Evolutionary conservation across 148 eudicot species (phyloP).

Genomic region (Fallopia convolvulus): DNA sequence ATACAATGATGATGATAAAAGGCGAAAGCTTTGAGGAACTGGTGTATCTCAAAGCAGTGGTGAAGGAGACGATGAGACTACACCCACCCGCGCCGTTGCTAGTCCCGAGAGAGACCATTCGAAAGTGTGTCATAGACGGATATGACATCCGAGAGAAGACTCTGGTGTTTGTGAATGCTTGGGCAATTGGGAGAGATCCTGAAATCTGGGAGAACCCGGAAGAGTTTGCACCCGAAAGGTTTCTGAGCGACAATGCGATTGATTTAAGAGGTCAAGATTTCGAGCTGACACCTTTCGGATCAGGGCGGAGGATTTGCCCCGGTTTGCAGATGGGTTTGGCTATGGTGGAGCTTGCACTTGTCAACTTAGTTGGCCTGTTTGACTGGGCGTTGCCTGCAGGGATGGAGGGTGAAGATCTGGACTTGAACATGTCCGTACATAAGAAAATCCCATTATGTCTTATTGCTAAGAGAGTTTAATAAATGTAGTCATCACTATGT

Average conservation of each 20-base stretch:
- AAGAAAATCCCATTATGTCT: constrained; percentile 26
- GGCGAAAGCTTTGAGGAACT: constrained; percentile 18
- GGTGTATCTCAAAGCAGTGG: constrained; percentile 23
- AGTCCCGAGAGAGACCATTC: constrained; percentile 17
- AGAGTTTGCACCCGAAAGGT: constrained; percentile 28
- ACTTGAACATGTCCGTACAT: constrained; percentile 24
- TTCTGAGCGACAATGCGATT: constrained; percentile 11
- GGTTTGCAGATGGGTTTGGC: constrained; percentile 24
- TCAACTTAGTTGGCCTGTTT: constrained; percentile 30
- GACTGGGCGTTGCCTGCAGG: constrained; percentile 35
- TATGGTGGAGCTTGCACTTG: constrained; percentile 23
- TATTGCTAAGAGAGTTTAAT: not conserved
- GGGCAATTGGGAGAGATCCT: constrained; percentile 34
- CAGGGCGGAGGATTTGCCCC: constrained; percentile 38
- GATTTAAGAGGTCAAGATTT: constrained; percentile 25
- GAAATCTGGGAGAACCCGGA: constrained; percentile 28
- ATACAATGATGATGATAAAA: constrained; percentile 11
- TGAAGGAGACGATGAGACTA: constrained; percentile 32
- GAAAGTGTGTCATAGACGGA: constrained; percentile 21
- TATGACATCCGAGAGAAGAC: constrained; percentile 33
- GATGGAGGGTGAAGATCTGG: constrained; percentile 19
- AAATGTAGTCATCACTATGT: too few species aligned
- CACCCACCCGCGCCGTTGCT: constrained; percentile 27
- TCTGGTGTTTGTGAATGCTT: constrained; percentile 19
- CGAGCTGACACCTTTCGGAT: constrained; percentile 31